Percentiles rank a stretch among this genome's conserved stretches.
These are phyloP conservation scores for Pythium pyrilobum DNA, from an alignment of 352 stramenopile genomes.

Conservation along the genomic window DNA sequence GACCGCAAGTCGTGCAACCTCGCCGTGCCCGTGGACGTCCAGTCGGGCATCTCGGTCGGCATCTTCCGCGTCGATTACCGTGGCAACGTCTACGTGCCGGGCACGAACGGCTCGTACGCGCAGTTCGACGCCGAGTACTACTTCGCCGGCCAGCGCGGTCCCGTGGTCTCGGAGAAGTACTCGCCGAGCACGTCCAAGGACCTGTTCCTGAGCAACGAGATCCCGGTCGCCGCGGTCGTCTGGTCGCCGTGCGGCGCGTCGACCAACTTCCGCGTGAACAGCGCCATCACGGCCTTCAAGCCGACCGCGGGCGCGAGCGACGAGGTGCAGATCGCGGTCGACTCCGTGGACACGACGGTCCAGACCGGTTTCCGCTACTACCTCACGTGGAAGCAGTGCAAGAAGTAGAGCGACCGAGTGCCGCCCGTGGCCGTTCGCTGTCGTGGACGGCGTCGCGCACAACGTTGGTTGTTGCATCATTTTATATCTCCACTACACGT, in stretches of 20 bases:
- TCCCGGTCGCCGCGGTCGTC: constrained; percentile 37
- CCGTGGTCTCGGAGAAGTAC: constrained; percentile 28
- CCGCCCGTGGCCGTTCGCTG: too few relatives aligned
- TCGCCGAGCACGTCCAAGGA: constrained; percentile 23
- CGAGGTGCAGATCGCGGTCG: constrained; percentile 41
- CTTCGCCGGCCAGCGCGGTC: constrained; percentile 41
- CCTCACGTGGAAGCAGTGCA: constrained; percentile 26
- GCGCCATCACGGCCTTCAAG: constrained; percentile 36
- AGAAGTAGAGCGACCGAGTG: too few relatives aligned
- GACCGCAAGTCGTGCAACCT: constrained; percentile 38
- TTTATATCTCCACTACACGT: too few relatives aligned
- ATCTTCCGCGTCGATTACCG: constrained; percentile 45
- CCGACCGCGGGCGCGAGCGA: constrained; percentile 13
- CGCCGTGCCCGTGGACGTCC: constrained; percentile 34
- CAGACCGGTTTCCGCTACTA: constrained; percentile 44
- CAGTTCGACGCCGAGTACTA: constrained; percentile 57
- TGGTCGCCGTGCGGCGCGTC: constrained; percentile 43
- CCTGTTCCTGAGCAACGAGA: constrained; percentile 40
- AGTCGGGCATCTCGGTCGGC: constrained; percentile 18
- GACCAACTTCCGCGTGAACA: constrained; percentile 53
- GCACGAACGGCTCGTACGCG: constrained; percentile 24
- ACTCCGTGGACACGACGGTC: constrained; percentile 49
- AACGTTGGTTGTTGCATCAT: too few relatives aligned
- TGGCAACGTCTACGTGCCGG: constrained; percentile 35
- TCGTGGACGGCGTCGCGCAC: too few relatives aligned